These are phyloP conservation scores for Poa annua DNA, from an alignment of 176 grass and related monocot species.

Conservation along the genomic window DNA sequence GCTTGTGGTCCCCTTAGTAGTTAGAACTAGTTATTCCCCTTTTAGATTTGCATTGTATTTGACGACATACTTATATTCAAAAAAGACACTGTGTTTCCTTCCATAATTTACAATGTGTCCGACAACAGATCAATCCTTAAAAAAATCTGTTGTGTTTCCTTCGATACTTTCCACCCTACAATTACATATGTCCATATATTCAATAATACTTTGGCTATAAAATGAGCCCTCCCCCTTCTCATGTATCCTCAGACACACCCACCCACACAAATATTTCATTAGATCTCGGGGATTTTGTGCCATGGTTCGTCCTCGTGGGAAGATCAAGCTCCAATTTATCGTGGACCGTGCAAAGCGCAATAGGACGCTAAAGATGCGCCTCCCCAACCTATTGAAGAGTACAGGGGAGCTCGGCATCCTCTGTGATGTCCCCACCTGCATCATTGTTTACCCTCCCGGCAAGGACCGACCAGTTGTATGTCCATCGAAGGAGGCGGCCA, in stretches of 20 bases:
- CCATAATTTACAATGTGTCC: too few species aligned
- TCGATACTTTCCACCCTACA: not conserved
- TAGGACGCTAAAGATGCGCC: not conserved
- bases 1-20: too few species aligned
- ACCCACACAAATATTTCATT: not conserved
- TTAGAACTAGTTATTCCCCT: too few species aligned
- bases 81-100: too few species aligned
- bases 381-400: not conserved
- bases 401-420: not conserved
- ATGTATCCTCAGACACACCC: not conserved
- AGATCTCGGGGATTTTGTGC: not conserved
- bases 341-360: not conserved
- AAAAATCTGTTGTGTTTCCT: not conserved
- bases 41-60: too few species aligned
- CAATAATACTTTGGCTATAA: not conserved
- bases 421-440: not conserved
- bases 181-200: not conserved
- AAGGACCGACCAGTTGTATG: slow-evolving; percentile 16
- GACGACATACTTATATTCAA: too few species aligned
- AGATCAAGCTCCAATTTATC: not conserved
- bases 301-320: not conserved
- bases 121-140: too few species aligned
- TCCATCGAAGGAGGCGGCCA: not conserved
- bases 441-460: slow-evolving; percentile 27
- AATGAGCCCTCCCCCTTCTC: not conserved